Evolutionary conservation across 129 eudicot genomes (phyloP), one percentile per base, ranked within the genome.

Genomic region (Kitagawia praeruptora): DNA sequence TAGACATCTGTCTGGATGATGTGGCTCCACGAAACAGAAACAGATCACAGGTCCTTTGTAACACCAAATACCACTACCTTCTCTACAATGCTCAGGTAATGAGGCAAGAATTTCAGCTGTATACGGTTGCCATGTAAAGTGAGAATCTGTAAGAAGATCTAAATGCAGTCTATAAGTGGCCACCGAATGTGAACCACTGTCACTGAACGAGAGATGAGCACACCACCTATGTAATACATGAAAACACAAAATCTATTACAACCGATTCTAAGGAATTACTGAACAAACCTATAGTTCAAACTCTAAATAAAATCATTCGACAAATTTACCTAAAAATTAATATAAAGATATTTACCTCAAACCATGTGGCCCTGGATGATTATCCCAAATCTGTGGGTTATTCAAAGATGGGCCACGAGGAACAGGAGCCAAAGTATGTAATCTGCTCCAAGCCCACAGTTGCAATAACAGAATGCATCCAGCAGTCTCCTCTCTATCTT

Each of bases 1-100:
- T 8, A 56, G 66, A 56, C 66, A 56, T 56, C 66, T 56, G 66
- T 56, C 66, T 23, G 66, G 66, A 56, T 56, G 66, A 56, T 56
- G 66, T 23, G 66, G 66, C 66, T 56, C 66, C 28, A 56, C 28
- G 8, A 56, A 56, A 56, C 28, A 56, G 21, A 56, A 56, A 56
- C 66, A 56, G 4, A 56, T 56, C 4, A 56, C 0, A 7, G 66
- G 66, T 23, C 66, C 66, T 8, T 56, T 56, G 12, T 56, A 56
- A 56, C 28, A 23, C 66, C 66, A 56, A 56, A 56, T 21, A 56
- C 28, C 27, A 23, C 66, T 56, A 56, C 66, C 66, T 56, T 53
- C 63, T 53, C 27, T 53, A 53, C 63, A 53, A 53, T 53, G 63
- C 63, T 53, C 25, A 53, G 63, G 66, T 56, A 56, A 56, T 56